Evolutionary conservation across 768 basidiomycete genomes (phyloP), one percentile per base, ranked within the genome.

Genomic region (Pleurotus citrinopileatus): DNA sequence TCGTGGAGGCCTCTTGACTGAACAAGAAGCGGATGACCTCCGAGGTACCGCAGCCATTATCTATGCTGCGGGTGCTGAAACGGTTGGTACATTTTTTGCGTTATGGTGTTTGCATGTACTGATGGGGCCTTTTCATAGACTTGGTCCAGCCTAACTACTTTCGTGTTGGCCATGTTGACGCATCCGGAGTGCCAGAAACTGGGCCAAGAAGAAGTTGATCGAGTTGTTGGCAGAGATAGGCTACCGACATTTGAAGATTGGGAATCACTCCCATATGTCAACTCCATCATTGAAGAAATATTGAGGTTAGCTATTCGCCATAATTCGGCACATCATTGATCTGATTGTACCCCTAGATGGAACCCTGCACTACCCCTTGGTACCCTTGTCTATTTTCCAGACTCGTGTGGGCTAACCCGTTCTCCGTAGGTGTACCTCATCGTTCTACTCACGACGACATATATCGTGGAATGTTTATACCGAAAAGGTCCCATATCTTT

Each of bases 1-100:
- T 52, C 51, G 25, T 19, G 55, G 52, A 25, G 60, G 46, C 12
- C 5, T 25, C 8, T 17, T 46, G 29, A 44, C n/a, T 53, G 27
- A 46, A 34, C 27, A 46, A 22, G 50, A 50, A 1, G 17, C 43
- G 3, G 53, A 61, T 4, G 61, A 64, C 26, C 60, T 67, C 46
- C 62, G 63, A 36, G 55, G 61, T 9, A 54, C 57, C 5, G 55
- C 63, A 32, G 71, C 65, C 3, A 59, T 64, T n/a, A 68, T 72
- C 19, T 76, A 70, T 47, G 65, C 60, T 19, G 77, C 67, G 28
- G 75, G 71, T 0, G 64, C 70, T 17, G 73, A 76, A 50, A 67
- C 67, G 17, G 67, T 68, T 10, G 27, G 60, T 59, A 15, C 54
- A 13, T 44, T 2, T 42, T 26, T 15, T 36, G 22, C 20, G n/a